Base-by-base conservation (phyloP, 257 asterid genomes). In the Orobanche coerulescens region DNA sequence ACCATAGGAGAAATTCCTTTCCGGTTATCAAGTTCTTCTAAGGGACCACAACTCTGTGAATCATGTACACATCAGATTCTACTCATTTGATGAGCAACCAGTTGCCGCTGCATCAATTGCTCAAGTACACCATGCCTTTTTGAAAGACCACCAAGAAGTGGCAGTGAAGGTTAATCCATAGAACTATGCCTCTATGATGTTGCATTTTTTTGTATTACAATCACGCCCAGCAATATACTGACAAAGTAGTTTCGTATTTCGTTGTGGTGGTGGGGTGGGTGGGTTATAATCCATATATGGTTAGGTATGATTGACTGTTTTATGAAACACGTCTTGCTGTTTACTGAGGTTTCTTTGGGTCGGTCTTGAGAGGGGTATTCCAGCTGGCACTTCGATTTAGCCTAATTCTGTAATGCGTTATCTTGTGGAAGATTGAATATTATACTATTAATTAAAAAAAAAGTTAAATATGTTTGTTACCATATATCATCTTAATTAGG, bases 71-170 rank as follows among this genome's bases (percentile, higher is more conserved):
- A 36, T 68, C 82, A 90, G 97, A 77, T 92, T 92, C 72, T 71
- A 81, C 37, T 79, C 85, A 15, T 88, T 92, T 61, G 93, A 88
- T 68, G 95, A 88, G 77, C 76, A 67, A 69, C 96, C 98, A 2
- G 74, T 88, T 76, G 98, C 98, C 73, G 98, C 98, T 72, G 98
- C 98, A 65, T 92, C 98, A 24, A 88, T 92, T 77, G 96, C 96
- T 69, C 98, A 92, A 79, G 98, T 92, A 58, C 98, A 92, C 77
- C 95, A 54, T 67, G 98, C 96, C 66, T 62, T 84, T 20, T 69
- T 84, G 79, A 82, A 83, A 73, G 81, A 82, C 66, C 64, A 66
- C 31, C 84, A 75, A 73, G 94, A 88, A 70, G 98, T 84, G 49
- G 98, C 96, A 37, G 96, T 92, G 64, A 92, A 92, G 98, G 97